phyloP scores from a whole-genome alignment of 495 filamentous ascomycete species.

The Trichoderma gamsii region DNA sequence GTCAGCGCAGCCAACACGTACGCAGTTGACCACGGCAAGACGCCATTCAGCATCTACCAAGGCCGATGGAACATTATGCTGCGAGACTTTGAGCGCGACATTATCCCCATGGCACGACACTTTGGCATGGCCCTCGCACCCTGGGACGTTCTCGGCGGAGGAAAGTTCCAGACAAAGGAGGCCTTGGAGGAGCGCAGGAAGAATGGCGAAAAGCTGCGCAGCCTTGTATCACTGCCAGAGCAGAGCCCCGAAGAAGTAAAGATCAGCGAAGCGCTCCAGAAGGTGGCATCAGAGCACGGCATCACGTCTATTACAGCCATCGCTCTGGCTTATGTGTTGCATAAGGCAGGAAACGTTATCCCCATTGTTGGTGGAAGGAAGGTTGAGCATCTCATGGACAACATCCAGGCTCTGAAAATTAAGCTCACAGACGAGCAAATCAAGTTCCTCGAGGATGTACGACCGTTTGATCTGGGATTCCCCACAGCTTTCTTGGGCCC shows the following conservation, averaged over 20 bases:
- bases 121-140: constrained; percentile 56
- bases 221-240: constrained; percentile 27
- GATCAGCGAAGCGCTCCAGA: constrained; percentile 41
- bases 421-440: constrained; percentile 51
- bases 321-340: constrained; percentile 48
- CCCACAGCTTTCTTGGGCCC: constrained; percentile 42
- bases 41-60: constrained; percentile 60
- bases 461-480: constrained; percentile 47
- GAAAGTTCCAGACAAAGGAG: constrained; percentile 46
- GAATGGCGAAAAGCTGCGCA: constrained; percentile 28
- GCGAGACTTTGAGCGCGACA: constrained; percentile 52
- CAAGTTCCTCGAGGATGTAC: constrained; percentile 45
- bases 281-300: constrained; percentile 44
- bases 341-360: constrained; percentile 45
- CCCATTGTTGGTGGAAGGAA: constrained; percentile 51
- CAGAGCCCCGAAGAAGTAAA: constrained; percentile 35
- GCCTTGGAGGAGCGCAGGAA: constrained; percentile 31
- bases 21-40: constrained; percentile 53
- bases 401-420: constrained; percentile 53
- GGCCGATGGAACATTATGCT: constrained; percentile 53
- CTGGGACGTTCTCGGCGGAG: constrained; percentile 50
- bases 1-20: constrained; percentile 54
- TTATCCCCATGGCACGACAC: constrained; percentile 48
- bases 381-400: constrained; percentile 56
- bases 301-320: constrained; percentile 33